Evolutionary conservation across 257 asterid genomes (phyloP).

Genomic region (Mitragyna speciosa): DNA sequence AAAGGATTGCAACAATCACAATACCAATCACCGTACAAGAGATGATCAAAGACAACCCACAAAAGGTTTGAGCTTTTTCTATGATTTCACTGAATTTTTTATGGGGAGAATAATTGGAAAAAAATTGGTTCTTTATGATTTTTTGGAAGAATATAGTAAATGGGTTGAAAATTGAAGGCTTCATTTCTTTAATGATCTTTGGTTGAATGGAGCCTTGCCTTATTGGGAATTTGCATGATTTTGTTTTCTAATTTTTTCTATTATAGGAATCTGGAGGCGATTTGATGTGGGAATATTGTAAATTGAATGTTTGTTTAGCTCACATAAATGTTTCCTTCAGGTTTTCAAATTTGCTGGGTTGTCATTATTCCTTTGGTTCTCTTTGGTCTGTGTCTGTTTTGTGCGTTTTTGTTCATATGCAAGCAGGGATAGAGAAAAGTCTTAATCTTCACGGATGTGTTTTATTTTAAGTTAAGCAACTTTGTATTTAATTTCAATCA

Average conservation of each 20-base stretch:
- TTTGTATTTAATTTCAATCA: not conserved
- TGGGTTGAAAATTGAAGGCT: not conserved
- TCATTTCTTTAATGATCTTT: not conserved
- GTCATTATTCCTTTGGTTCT: not conserved
- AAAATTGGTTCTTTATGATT: not conserved
- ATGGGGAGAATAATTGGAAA: not conserved
- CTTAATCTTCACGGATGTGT: slow-evolving; percentile 6
- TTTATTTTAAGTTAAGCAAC: not conserved
- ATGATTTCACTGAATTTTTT: not conserved
- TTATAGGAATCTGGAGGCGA: not conserved
- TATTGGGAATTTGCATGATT: slow-evolving; percentile 12
- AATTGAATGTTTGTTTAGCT: not conserved
- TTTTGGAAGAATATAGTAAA: too few species aligned
- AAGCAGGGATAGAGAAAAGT: not conserved
- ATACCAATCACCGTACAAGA: slow-evolving; percentile 24
- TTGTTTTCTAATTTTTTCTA: not conserved
- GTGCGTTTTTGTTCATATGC: not conserved
- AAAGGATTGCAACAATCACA: not conserved
- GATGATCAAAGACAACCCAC: slow-evolving; percentile 39
- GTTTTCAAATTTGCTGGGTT: not conserved
- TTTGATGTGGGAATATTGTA: not conserved
- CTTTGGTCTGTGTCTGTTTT: not conserved
- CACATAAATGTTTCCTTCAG: not conserved
- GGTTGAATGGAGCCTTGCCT: not conserved
- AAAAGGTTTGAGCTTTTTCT: slow-evolving; percentile 31